Base-by-base conservation (phyloP, 2,329 filamentous ascomycete genomes). In the Coniochaeta sp. region DNA sequence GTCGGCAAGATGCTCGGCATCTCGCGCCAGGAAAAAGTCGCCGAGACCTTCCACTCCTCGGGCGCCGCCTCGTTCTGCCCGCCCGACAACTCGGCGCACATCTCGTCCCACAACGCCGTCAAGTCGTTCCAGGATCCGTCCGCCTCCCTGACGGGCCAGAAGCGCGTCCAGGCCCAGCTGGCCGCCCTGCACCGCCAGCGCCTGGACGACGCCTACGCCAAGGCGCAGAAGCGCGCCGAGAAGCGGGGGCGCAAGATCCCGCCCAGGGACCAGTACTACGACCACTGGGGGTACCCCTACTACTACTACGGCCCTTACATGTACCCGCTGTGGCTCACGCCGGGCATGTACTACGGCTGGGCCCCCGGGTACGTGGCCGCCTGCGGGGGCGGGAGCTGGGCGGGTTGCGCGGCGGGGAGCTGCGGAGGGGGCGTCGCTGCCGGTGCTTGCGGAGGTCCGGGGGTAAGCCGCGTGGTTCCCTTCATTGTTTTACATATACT, bases 91-190 rank as follows among this genome's bases (percentile, higher is more conserved):
- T 85, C 83, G 22, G 82, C 86, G 0, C 90, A 93, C 69, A 88
- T 93, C 63, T 90, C 86, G 0, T 80, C 87, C 0, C 90, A 93
- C 76, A 91, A 86, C 66, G 82, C 89, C 1, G 84, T 91, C 55
- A 64, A 59, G 52, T 44, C 44, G 10, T 59, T 62, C 55, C 67
- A 62, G 8, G 67, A 70, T 34, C 65, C 58, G n/a, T 70, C 64
- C 24, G 56, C 30, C 4, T 30, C 59, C 9, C 62, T 19, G 44
- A 61, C 4, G 1, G 38, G 34, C 4, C 69, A 62, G 5, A 69
- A 42, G 64, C 75, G 42, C 9, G 58, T 77, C 62, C 57, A 73
- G 68, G 57, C 61, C 1, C 75, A 77, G 19, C 70, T 85, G 4
- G 69, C 69, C 12, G 61, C 65, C 1, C 14, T 64, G 8, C 71